Evolutionary conservation across 345 rosid species (phyloP).

Genomic region (Geranium brycei): DNA sequence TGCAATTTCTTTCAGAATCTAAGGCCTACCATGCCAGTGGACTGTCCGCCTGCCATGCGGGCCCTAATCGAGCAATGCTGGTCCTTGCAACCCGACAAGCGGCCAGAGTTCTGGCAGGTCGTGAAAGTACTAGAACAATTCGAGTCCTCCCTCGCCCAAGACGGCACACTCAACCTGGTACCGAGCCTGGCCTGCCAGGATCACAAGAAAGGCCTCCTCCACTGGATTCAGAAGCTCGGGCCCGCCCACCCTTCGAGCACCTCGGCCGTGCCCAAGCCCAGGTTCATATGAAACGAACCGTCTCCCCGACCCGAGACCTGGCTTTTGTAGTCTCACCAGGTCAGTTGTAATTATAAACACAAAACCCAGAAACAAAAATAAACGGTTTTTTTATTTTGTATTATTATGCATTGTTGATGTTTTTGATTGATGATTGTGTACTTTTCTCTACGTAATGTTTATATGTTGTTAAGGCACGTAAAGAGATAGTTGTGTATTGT

Average conservation of each 20-base stretch:
- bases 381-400: no score
- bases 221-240: constrained; percentile 86
- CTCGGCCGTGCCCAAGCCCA: constrained; percentile 44
- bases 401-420: neutral
- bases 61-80: constrained; percentile 91
- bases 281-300: constrained; percentile 24
- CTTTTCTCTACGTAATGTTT: no score
- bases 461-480: no score
- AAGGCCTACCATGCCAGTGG: constrained; percentile 63
- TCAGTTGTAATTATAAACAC: constrained; percentile 33
- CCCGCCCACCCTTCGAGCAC: constrained; percentile 28
- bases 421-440: neutral
- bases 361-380: no score
- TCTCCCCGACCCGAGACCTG: constrained; percentile 10
- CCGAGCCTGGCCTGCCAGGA: constrained; percentile 39
- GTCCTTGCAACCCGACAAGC: constrained; percentile 72
- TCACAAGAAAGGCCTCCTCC: constrained; percentile 65
- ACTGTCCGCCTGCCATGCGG: constrained; percentile 64
- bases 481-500: no score
- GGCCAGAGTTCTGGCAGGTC: constrained; percentile 93
- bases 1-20: constrained; percentile 33
- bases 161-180: constrained; percentile 54
- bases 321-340: constrained; percentile 26
- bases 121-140: constrained; percentile 85
- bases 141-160: constrained; percentile 38